Conservation (phyloP, 345 rosid genomes). For the Diplotaxis tenuifolia region DNA sequence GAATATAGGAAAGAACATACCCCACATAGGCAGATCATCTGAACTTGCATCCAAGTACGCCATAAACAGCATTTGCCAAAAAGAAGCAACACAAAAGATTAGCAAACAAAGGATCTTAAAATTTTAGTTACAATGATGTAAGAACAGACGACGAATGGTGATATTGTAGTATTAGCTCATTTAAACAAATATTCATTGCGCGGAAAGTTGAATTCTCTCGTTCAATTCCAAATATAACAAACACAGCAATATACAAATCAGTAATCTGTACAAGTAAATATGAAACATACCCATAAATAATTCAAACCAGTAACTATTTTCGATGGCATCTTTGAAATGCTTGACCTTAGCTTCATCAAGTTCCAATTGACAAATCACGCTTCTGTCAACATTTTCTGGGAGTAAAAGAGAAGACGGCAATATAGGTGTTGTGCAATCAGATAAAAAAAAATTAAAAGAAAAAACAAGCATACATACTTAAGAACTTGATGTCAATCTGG, state of each 20-base stretch:
- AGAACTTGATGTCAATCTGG: conserved; percentile 73
- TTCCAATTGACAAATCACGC: conserved; percentile 55
- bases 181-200: neutral
- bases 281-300: conserved; percentile 88
- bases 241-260: too few relatives aligned
- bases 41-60: conserved; percentile 45
- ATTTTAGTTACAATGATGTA: neutral
- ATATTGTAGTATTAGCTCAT: neutral
- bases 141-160: neutral
- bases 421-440: neutral
- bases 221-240: conserved; percentile 1
- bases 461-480: conserved; percentile 47
- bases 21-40: conserved; percentile 97
- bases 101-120: neutral
- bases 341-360: conserved; percentile 76
- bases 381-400: conserved; percentile 68
- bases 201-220: neutral
- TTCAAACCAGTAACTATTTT: conserved; percentile 90
- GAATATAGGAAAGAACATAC: conserved; percentile 45
- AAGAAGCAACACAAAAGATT: conserved; percentile 24
- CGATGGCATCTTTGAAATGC: conserved; percentile 89
- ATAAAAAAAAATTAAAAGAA: neutral
- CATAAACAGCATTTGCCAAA: conserved; percentile 26
- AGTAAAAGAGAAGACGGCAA: conserved; percentile 1
- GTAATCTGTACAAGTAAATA: conserved; percentile 12